Percentiles rank a stretch among this genome's conserved stretches.
phyloP scores from a whole-genome alignment of 2,329 filamentous ascomycete genomes.

The Fusarium brachygibbosum region DNA sequence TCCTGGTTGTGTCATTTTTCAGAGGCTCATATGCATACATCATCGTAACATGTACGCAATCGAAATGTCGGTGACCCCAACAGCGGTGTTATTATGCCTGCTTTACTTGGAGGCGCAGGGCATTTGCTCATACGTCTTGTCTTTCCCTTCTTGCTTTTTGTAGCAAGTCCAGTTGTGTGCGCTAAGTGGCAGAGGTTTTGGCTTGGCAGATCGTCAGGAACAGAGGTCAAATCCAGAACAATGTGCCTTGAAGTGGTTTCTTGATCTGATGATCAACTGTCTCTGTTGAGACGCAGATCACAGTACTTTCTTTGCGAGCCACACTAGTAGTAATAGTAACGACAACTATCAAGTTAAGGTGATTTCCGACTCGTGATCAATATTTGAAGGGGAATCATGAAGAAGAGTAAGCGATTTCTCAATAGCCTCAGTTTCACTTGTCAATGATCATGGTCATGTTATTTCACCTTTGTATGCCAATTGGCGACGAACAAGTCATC shows the following conservation, averaged over 20 bases:
- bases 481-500: not conserved
- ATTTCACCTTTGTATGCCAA: too few species aligned
- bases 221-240: not conserved
- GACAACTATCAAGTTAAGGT: not conserved
- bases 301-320: not conserved
- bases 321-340: not conserved
- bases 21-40: not conserved
- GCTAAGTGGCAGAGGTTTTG: slow-evolving; percentile 1
- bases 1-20: not conserved
- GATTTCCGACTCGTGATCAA: too few species aligned
- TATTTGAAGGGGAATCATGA: too few species aligned
- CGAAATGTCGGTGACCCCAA: slow-evolving; percentile 9
- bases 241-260: not conserved
- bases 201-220: slow-evolving; percentile 12
- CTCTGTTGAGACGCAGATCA: not conserved
- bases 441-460: not conserved
- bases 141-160: not conserved
- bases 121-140: not conserved
- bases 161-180: not conserved
- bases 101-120: not conserved
- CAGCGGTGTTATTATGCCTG: not conserved
- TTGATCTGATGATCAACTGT: not conserved
- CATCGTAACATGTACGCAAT: slow-evolving; percentile 1
- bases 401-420: not conserved
- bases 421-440: not conserved